These are phyloP conservation scores for Pyrus pyrifolia DNA, from an alignment of 306 rosid species.

Conservation along the genomic window DNA sequence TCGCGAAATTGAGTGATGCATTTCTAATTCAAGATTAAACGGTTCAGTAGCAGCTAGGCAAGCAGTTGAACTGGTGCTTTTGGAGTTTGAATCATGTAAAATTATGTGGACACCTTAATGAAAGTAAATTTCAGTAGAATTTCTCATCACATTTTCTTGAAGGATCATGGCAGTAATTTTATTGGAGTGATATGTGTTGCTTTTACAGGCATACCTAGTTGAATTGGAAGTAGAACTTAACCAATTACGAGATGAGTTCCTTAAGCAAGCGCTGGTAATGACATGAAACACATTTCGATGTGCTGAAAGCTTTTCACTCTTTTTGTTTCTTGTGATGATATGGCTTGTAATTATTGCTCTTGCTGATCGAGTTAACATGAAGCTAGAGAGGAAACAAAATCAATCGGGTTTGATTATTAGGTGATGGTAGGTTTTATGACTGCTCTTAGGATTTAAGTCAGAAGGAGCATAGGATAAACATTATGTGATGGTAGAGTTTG, in stretches of 20 bases:
- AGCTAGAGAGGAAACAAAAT: conserved; percentile 57
- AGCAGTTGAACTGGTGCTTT: not conserved
- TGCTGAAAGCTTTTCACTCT: not conserved
- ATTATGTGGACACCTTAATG: not conserved
- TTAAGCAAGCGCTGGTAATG: conserved; percentile 68
- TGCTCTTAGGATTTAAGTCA: too few relatives aligned
- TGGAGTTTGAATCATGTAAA: not conserved
- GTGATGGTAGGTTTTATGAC: too few relatives aligned
- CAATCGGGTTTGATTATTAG: not conserved
- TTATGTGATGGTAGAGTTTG: too few relatives aligned
- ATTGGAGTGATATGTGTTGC: not conserved
- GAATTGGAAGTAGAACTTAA: conserved; percentile 82
- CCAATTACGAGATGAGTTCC: conserved; percentile 63
- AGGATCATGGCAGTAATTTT: not conserved
- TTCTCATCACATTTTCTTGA: not conserved
- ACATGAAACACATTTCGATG: conserved; percentile 1
- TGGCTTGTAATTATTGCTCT: not conserved
- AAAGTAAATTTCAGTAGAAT: not conserved
- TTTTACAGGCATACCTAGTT: conserved; percentile 70
- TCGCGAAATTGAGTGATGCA: not conserved
- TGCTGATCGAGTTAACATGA: not conserved
- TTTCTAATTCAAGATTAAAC: too few relatives aligned
- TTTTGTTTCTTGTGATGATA: not conserved
- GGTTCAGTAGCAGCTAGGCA: not conserved
- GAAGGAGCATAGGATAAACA: too few relatives aligned